Conservation (phyloP, 345 rosid species). For the Erodium maritimum region DNA sequence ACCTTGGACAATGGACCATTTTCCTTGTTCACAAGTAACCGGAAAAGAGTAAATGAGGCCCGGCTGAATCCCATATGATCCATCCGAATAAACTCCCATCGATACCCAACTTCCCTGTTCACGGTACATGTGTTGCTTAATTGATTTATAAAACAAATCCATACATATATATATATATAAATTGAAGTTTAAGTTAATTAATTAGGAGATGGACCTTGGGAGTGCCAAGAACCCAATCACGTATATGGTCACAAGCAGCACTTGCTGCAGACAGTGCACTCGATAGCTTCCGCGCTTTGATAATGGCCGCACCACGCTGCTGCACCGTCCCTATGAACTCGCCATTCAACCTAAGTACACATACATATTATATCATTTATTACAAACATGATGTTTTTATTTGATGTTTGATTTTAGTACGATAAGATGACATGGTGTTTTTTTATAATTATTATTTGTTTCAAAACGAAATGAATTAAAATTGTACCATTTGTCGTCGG, state of each 20-base stretch:
- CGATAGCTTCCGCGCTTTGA: conserved; percentile 87
- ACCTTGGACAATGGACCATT: conserved; percentile 95
- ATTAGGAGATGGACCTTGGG: conserved; percentile 46
- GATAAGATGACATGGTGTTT: no score
- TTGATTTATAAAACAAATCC: no score
- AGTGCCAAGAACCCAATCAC: conserved; percentile 98
- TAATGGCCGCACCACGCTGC: conserved; percentile 99
- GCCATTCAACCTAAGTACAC: conserved; percentile 55
- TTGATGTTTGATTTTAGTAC: no score
- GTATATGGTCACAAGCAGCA: conserved; percentile 95
- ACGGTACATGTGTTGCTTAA: background rate
- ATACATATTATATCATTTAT: background rate
- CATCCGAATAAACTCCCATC: conserved; percentile 98
- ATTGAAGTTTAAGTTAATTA: background rate
- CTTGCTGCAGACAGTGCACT: conserved; percentile 99
- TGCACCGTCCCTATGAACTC: conserved; percentile 85
- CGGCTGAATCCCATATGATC: conserved; percentile 84
- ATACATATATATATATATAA: no score
- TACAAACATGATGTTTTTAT: background rate
- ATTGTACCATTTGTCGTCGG: conserved; percentile 68
- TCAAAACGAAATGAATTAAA: conserved; percentile 1
- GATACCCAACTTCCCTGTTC: conserved; percentile 82
- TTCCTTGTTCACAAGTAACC: conserved; percentile 72
- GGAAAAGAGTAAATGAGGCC: conserved; percentile 97
- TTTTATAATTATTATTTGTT: no score